These are phyloP conservation scores for Trichothecium roseum DNA, from an alignment of 2,329 filamentous ascomycete genomes.

Conservation along the genomic window DNA sequence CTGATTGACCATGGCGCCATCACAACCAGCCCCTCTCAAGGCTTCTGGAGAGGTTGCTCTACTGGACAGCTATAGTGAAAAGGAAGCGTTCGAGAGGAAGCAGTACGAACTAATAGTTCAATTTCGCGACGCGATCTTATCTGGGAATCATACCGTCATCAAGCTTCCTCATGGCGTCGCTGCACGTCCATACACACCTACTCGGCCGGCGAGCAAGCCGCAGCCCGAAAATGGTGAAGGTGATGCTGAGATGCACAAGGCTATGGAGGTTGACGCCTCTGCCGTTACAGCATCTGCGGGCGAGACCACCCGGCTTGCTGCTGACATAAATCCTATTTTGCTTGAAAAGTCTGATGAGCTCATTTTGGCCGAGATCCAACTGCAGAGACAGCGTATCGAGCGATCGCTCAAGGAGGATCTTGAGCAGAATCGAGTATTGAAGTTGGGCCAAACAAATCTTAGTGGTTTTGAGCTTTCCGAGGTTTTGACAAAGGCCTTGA, in stretches of 20 bases:
- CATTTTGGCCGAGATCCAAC: conserved; percentile 68
- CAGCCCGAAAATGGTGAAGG: no score
- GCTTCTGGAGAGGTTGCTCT: no score
- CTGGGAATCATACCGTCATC: conserved; percentile 61
- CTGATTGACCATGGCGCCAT: no score
- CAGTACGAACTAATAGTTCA: conserved; percentile 11
- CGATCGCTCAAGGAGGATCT: conserved; percentile 65
- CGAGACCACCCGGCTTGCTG: conserved; percentile 26
- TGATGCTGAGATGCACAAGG: no score
- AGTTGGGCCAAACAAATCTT: conserved; percentile 39
- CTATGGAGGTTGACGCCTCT: background rate
- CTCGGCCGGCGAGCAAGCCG: no score
- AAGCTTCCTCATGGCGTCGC: conserved; percentile 33
- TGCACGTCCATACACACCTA: background rate
- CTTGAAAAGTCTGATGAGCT: conserved; percentile 79
- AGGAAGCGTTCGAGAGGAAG: no score
- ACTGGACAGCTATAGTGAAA: no score
- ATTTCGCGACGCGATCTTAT: conserved; percentile 71
- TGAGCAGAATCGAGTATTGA: conserved; percentile 45
- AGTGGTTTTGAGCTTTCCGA: conserved; percentile 63
- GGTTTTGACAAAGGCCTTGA: conserved; percentile 60
- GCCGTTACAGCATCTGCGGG: conserved; percentile 11
- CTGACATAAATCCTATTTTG: conserved; percentile 71
- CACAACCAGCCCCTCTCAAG: no score
- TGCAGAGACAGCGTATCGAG: conserved; percentile 76